phyloP scores from a whole-genome alignment of 1,284 basidiomycete species.

The Retiboletus fuscus region DNA sequence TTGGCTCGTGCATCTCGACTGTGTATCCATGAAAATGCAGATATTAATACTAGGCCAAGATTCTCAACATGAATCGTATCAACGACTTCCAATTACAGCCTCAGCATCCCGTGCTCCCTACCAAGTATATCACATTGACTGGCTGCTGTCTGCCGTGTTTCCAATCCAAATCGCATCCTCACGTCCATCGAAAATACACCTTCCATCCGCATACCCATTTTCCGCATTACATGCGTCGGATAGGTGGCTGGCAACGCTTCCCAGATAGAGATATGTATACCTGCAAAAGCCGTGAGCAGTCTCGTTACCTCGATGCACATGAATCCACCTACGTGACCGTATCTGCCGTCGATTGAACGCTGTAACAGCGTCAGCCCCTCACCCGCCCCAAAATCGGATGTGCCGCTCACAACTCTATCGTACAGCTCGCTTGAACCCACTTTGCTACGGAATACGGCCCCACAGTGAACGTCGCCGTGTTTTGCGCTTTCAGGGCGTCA shows the following conservation, averaged over 20 bases:
- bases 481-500: conserved; percentile 12
- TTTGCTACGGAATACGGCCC: conserved; percentile 20
- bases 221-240: conserved; percentile 6
- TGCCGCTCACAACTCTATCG: conserved; percentile 17
- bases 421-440: conserved; percentile 26
- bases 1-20: not conserved
- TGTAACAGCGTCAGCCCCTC: conserved; percentile 11
- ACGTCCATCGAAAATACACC: conserved; percentile 24
- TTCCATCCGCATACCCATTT: conserved; percentile 18
- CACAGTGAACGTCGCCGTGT: conserved; percentile 9
- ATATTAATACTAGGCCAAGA: not conserved
- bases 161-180: conserved; percentile 17
- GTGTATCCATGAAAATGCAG: not conserved
- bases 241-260: conserved; percentile 1
- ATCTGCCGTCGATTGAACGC: conserved; percentile 26
- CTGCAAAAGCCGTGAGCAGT: conserved; percentile 11
- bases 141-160: conserved; percentile 16
- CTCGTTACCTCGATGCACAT: not conserved
- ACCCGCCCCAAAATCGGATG: not conserved
- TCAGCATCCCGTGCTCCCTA: not conserved
- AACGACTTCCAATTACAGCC: not conserved
- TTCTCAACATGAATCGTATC: not conserved
- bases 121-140: conserved; percentile 17
- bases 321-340: conserved; percentile 20
- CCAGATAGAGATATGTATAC: conserved; percentile 21